phyloP scores from a whole-genome alignment of 1,284 basidiomycete genomes.

The Butyriboletus appendiculatus region DNA sequence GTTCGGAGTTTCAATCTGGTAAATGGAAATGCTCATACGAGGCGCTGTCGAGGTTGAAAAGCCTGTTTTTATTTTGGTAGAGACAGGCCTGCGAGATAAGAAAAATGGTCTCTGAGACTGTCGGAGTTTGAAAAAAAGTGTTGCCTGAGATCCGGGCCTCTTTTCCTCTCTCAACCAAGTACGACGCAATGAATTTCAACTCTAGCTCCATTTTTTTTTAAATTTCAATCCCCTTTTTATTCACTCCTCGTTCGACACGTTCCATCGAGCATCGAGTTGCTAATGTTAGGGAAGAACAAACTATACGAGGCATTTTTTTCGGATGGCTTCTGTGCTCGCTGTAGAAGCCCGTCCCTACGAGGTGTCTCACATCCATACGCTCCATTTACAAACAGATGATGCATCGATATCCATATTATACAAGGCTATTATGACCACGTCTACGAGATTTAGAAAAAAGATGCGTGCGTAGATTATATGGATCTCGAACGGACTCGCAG shows the following conservation, averaged over 20 bases:
- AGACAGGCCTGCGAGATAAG: no score
- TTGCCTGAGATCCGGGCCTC: no score
- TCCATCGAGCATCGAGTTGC: constrained; percentile 46
- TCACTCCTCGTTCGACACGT: constrained; percentile 35
- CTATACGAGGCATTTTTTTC: constrained; percentile 47
- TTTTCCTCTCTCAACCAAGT: not conserved
- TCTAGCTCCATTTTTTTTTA: not conserved
- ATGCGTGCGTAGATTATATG: constrained; percentile 3
- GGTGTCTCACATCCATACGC: constrained; percentile 51
- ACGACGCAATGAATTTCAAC: not conserved
- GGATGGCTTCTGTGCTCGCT: constrained; percentile 40
- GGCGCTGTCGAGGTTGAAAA: no score
- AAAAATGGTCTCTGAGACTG: no score
- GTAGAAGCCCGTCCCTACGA: constrained; percentile 53
- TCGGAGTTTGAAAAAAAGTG: no score
- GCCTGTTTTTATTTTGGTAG: no score
- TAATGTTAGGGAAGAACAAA: constrained; percentile 45
- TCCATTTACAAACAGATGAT: not conserved
- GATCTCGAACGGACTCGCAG: not conserved
- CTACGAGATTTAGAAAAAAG: not conserved
- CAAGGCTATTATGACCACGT: constrained; percentile 4
- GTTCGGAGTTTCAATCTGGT: no score
- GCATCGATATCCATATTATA: constrained; percentile 13
- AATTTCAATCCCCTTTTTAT: constrained; percentile 27
- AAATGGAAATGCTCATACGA: no score